phyloP scores from a whole-genome alignment of 108 stramenopile genomes.

The Ochromonas danica region DNA sequence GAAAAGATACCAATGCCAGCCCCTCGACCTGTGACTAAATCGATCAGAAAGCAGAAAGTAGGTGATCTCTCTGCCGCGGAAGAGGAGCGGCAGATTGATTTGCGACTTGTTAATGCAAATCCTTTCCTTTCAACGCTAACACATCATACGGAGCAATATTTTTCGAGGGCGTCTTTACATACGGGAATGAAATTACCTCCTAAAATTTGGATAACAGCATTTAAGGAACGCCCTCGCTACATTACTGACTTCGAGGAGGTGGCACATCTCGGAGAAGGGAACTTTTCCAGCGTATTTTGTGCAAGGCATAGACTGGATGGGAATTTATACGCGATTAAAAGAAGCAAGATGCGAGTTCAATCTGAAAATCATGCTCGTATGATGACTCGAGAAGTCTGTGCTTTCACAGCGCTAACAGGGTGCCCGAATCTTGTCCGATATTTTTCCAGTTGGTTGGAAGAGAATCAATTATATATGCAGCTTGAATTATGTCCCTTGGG shows the following conservation, averaged over 20 bases:
- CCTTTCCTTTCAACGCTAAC: background rate
- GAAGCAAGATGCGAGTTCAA: background rate
- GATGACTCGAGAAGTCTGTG: slow-evolving; percentile 2
- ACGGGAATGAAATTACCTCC: background rate
- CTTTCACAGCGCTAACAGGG: background rate
- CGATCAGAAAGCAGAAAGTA: background rate
- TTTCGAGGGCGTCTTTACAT: no score
- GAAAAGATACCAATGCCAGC: background rate
- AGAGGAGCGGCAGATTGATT: background rate
- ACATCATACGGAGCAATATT: background rate
- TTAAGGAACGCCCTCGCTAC: slow-evolving; percentile 27
- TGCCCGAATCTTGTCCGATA: slow-evolving; percentile 23
- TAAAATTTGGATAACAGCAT: slow-evolving; percentile 29
- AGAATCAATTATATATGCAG: slow-evolving; percentile 4
- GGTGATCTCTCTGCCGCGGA: no score
- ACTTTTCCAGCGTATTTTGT: slow-evolving; percentile 24
- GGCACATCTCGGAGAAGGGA: slow-evolving; percentile 7
- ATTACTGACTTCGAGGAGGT: slow-evolving; percentile 29
- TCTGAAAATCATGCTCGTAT: background rate
- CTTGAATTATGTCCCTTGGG: background rate
- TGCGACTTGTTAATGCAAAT: background rate
- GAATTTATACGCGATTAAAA: slow-evolving; percentile 19
- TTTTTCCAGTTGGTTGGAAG: slow-evolving; percentile 10
- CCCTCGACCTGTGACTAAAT: background rate
- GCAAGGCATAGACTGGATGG: slow-evolving; percentile 24